Base-by-base conservation (phyloP, 371 early-diverging fungal species). In the Haplosporangium sp. region DNA sequence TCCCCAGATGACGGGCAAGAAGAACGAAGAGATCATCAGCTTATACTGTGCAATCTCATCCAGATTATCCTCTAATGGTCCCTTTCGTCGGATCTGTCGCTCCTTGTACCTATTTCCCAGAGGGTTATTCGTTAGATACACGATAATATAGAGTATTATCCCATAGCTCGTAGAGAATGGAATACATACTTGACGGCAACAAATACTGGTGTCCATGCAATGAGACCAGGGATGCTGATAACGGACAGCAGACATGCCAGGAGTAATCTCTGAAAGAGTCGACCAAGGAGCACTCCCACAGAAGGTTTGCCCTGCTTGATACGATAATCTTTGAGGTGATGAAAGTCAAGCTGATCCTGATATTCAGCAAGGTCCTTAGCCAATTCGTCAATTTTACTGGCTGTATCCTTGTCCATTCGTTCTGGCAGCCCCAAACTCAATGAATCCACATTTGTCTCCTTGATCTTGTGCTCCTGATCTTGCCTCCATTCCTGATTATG, bases 1-100 rank as follows among this genome's bases (percentile, higher is more conserved):
- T 2, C 79, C 79, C 79, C 79, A 79, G 52, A 79, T 79, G 23
- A 79, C 9, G 2, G 79, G 79, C 62, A 79, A 47, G 53, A 79
- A 79, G 38, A 79, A 72, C 1, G 79, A 58, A 10, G 79, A 53
- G 42, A 79, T 72, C 72, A 79, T 71, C 62, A 79, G 45, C 62
- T 79, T 79, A 62, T 79, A 79, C 54, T 79, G 79, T n/a, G 79
- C 79, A 72, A 79, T 79, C 55, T 79, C 79, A 16, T 79, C 79
- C 69, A 79, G 57, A 42, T 79, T 79, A 37, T 79, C 79, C 29
- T 79, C 79, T 64, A 79, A 29, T 18, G 64, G 60, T 55, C 79
- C 79, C 56, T 79, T 79, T n/a, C 36, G 56, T 6, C 79, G 67
- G 53, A 79, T 59, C 55, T 65, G 38, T 42, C 57, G 68, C 41